Percentiles rank a stretch among this genome's conserved stretches.
Conservation (phyloP, 192 early-diverging fungal species). For the Coemansia sp. region DNA sequence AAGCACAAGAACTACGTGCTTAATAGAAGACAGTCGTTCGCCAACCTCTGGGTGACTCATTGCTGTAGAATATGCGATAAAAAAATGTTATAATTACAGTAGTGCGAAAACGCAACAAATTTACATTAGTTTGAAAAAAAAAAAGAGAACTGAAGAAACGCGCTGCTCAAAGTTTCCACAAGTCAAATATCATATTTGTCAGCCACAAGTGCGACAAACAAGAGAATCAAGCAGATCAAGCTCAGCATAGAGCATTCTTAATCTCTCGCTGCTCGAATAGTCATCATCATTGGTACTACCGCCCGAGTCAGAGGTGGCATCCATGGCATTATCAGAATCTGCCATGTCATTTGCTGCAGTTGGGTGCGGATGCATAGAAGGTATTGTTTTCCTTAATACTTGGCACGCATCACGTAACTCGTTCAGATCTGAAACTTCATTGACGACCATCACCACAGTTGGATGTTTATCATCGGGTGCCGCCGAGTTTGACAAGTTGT, state of each 20-base stretch:
- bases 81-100: background rate
- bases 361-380: background rate
- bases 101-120: conserved; percentile 3
- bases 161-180: background rate
- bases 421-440: background rate
- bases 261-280: background rate
- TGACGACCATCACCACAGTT: conserved; percentile 3
- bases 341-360: background rate
- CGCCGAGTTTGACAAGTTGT: background rate
- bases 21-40: conserved; percentile 55
- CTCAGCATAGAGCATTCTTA: conserved; percentile 18
- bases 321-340: background rate
- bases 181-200: background rate
- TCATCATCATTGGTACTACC: background rate
- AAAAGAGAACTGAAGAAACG: conserved; percentile 1
- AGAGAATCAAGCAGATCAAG: conserved; percentile 27
- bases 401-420: background rate
- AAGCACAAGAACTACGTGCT: conserved; percentile 91
- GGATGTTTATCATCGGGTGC: background rate
- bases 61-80: background rate
- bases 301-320: background rate
- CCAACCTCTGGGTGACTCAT: conserved; percentile 48
- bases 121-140: conserved; percentile 1
- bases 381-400: background rate
- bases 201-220: background rate